Evolutionary conservation across 768 basidiomycete species (phyloP).

Genomic region (Psilocybe subaeruginosa): DNA sequence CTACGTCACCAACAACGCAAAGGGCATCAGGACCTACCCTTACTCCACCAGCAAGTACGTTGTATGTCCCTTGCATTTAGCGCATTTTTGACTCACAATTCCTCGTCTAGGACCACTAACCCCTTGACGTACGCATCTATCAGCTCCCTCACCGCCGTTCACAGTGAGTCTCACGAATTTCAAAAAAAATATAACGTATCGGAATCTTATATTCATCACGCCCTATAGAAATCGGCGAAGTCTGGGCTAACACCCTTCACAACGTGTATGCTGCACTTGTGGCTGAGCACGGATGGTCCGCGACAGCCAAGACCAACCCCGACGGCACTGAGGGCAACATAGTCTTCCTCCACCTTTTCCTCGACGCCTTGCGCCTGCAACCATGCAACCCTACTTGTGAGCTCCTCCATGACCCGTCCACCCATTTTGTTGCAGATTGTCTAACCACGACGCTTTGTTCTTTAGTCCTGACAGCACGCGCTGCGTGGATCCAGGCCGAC

Average conservation of each 20-base stretch:
- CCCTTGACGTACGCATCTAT: constrained; percentile 46
- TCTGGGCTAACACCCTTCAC: constrained; percentile 48
- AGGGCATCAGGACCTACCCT: constrained; percentile 56
- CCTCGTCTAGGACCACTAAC: constrained; percentile 35
- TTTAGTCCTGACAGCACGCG: constrained; percentile 42
- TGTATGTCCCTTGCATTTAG: background rate
- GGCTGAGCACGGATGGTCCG: constrained; percentile 31
- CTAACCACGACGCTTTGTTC: background rate
- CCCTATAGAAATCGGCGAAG: constrained; percentile 48
- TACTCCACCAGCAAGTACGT: constrained; percentile 55
- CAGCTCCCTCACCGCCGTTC: constrained; percentile 39
- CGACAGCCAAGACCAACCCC: constrained; percentile 32
- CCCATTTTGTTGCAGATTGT: background rate
- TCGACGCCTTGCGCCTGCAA: constrained; percentile 25
- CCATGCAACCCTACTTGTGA: constrained; percentile 27
- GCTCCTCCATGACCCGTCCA: background rate
- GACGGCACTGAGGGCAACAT: constrained; percentile 24
- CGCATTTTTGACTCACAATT: background rate
- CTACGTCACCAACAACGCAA: constrained; percentile 51
- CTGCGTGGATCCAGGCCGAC: constrained; percentile 55
- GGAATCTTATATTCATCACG: background rate
- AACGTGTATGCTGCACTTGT: constrained; percentile 43
- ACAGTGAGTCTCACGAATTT: constrained; percentile 33
- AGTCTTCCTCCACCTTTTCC: constrained; percentile 26
- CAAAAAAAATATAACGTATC: background rate